Conservation (phyloP, 73 alveolate species). For the Symbiodinium pilosum region DNA sequence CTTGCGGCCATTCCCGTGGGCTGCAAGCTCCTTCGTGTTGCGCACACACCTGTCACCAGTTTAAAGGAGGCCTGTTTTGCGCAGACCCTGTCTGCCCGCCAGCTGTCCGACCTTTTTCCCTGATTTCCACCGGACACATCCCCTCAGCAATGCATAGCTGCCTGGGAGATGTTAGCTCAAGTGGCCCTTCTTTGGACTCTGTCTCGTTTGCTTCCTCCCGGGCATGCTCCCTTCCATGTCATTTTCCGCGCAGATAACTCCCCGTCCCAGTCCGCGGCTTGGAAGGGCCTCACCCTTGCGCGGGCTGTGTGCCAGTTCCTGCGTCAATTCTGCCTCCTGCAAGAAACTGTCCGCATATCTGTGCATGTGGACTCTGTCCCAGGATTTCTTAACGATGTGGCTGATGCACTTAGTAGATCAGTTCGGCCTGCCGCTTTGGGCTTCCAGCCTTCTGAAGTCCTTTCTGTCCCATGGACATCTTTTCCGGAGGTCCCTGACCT, state of each 20-base stretch:
- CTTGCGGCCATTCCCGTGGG: neutral
- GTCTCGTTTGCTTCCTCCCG: neutral
- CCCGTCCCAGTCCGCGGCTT: neutral
- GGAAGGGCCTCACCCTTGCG: neutral
- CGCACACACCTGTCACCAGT: neutral
- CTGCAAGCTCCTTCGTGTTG: neutral
- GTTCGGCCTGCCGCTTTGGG: neutral
- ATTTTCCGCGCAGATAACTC: neutral
- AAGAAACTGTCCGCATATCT: too few species aligned
- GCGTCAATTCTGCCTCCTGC: too few species aligned
- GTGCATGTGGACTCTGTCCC: neutral
- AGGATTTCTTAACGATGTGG: neutral
- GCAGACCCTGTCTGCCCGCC: neutral
- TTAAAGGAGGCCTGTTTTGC: neutral
- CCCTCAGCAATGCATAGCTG: neutral
- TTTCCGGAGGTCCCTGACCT: too few species aligned
- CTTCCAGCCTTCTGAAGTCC: too few species aligned
- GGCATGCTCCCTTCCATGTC: neutral
- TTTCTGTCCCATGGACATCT: too few species aligned
- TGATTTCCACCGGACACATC: neutral
- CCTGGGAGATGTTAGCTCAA: neutral
- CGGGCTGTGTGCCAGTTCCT: neutral
- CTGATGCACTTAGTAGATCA: slow-evolving; percentile 12
- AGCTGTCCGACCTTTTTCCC: neutral
- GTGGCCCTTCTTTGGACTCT: neutral